Percentiles rank a stretch among this genome's conserved stretches.
phyloP scores from a whole-genome alignment of 306 rosid genomes.

The Arachis stenosperma region DNA sequence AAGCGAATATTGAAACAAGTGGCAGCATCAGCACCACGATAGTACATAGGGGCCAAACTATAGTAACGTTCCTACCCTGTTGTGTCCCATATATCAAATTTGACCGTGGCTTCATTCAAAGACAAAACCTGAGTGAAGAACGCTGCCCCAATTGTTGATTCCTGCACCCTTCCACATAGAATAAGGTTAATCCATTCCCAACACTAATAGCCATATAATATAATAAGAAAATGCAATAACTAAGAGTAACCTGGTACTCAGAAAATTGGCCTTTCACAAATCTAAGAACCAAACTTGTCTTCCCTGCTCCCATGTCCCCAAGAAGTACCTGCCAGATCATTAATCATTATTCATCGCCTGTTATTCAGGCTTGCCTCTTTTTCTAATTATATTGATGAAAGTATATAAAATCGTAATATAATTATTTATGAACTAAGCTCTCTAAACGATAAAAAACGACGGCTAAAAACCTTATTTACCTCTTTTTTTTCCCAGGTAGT shows the following conservation, averaged over 20 bases:
- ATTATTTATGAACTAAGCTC: no score
- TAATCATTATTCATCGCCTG: conserved; percentile 2
- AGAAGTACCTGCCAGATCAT: conserved; percentile 66
- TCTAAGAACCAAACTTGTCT: conserved; percentile 85
- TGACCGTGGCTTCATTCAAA: conserved; percentile 71
- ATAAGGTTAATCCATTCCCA: background rate
- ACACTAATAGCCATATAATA: background rate
- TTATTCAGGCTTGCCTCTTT: background rate
- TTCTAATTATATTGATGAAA: background rate
- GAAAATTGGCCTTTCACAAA: conserved; percentile 85
- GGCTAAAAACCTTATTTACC: no score
- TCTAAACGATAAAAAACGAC: no score
- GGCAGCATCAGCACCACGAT: conserved; percentile 92
- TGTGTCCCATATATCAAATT: conserved; percentile 95
- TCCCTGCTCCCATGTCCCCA: conserved; percentile 93
- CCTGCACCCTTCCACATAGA: conserved; percentile 46
- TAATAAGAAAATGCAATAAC: background rate
- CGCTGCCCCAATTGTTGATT: conserved; percentile 93
- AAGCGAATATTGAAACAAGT: no score
- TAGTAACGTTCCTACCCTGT: conserved; percentile 92
- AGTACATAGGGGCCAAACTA: conserved; percentile 97
- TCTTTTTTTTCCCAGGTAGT: no score
- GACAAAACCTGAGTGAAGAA: conserved; percentile 88
- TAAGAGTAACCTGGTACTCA: conserved; percentile 68
- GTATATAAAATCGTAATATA: background rate